Evolutionary conservation across 768 basidiomycete species (phyloP).

Genomic region (Amanita molliuscula): DNA sequence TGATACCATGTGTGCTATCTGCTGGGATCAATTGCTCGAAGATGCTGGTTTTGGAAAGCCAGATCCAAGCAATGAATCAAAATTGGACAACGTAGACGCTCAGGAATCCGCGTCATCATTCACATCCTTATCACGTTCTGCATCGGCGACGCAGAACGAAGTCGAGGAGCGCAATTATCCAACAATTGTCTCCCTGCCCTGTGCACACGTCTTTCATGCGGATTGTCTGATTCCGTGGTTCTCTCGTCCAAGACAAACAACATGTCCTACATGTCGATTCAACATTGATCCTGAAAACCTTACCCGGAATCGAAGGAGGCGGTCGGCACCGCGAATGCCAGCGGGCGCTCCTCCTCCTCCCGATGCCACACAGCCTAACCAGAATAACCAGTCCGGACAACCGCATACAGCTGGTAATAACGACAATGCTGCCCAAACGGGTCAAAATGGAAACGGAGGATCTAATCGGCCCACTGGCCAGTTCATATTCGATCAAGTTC

Average conservation of each 20-base stretch:
- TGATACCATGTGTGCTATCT: slow-evolving; percentile 57
- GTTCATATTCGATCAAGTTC: slow-evolving; percentile 1
- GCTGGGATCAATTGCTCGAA: slow-evolving; percentile 61
- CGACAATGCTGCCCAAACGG: neutral
- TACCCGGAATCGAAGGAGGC: slow-evolving; percentile 31
- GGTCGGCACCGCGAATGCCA: slow-evolving; percentile 8
- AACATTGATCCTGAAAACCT: slow-evolving; percentile 74
- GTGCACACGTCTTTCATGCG: slow-evolving; percentile 75
- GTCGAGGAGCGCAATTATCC: slow-evolving; percentile 13
- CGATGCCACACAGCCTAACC: neutral
- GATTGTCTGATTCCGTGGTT: slow-evolving; percentile 79
- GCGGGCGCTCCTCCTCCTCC: neutral
- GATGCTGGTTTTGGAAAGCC: slow-evolving; percentile 22
- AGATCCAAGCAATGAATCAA: slow-evolving; percentile 12
- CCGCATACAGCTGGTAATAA: neutral
- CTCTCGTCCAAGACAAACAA: slow-evolving; percentile 65
- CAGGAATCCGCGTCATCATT: slow-evolving; percentile 4
- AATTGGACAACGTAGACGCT: slow-evolving; percentile 5
- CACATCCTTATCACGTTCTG: slow-evolving; percentile 9
- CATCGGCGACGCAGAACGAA: slow-evolving; percentile 5
- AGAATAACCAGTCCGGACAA: neutral
- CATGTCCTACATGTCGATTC: slow-evolving; percentile 78
- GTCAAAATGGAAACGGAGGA: neutral
- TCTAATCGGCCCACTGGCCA: neutral
- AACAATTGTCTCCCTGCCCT: slow-evolving; percentile 62